Evolutionary conservation across 768 basidiomycete species (phyloP).

Genomic region (Mycena vulgaris): DNA sequence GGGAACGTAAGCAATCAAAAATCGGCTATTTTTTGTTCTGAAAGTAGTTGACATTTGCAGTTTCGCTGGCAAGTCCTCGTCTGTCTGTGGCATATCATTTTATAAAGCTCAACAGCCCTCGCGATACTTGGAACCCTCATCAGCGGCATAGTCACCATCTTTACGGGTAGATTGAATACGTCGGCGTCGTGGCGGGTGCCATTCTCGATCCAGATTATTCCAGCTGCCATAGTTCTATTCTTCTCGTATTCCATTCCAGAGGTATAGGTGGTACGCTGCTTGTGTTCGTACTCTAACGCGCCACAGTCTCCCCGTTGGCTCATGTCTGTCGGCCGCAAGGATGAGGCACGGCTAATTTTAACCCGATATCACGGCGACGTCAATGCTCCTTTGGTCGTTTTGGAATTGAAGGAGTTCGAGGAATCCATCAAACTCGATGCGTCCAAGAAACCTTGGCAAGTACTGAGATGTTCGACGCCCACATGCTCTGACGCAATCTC

Average conservation of each 20-base stretch:
- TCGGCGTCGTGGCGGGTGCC: constrained; percentile 35
- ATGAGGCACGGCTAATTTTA: constrained; percentile 64
- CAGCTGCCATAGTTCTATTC: constrained; percentile 28
- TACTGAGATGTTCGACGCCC: not conserved
- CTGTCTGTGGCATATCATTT: constrained; percentile 40
- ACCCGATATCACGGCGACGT: constrained; percentile 67
- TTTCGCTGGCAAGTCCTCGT: constrained; percentile 51
- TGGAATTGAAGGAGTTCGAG: constrained; percentile 69
- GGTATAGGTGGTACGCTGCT: constrained; percentile 37
- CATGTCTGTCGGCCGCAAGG: constrained; percentile 62
- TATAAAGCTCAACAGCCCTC: constrained; percentile 11
- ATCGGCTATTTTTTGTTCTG: not conserved
- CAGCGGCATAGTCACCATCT: constrained; percentile 25
- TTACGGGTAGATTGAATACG: constrained; percentile 15
- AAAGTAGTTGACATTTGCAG: constrained; percentile 33
- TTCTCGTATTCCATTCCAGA: constrained; percentile 56
- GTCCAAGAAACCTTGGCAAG: constrained; percentile 71
- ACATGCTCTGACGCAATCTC: not conserved
- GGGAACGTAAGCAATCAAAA: constrained; percentile 58
- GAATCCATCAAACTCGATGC: constrained; percentile 65
- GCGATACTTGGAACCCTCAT: constrained; percentile 19
- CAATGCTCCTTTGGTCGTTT: constrained; percentile 64
- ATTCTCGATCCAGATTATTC: constrained; percentile 33
- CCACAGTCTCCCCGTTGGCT: constrained; percentile 71
- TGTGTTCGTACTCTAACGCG: not conserved